Evolutionary conservation across 148 eudicot species (phyloP).

Genomic region (Rhododendron griersonianum): DNA sequence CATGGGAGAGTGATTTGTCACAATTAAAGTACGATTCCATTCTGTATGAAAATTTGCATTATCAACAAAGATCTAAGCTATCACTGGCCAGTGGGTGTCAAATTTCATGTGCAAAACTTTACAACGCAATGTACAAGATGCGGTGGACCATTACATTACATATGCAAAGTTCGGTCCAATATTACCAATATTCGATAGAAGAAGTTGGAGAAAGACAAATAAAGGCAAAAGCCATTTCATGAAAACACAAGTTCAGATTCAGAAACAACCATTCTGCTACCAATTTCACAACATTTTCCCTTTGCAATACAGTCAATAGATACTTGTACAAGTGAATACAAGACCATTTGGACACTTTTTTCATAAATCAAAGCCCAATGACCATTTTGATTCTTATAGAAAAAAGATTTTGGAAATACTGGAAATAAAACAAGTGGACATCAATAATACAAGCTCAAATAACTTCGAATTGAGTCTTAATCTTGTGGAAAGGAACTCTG

Average conservation of each 20-base stretch:
- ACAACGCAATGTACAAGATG: background rate
- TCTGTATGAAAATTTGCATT: no score
- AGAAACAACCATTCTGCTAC: background rate
- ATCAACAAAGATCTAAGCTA: no score
- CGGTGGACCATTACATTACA: background rate
- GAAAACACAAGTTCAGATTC: background rate
- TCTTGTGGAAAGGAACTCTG: constrained; percentile 9
- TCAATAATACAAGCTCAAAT: background rate
- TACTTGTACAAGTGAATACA: background rate
- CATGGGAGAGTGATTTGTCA: background rate
- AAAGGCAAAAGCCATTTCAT: background rate
- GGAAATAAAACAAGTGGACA: background rate
- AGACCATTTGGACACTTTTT: background rate
- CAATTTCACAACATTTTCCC: background rate
- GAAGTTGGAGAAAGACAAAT: background rate
- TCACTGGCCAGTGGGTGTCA: no score
- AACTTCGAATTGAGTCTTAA: background rate
- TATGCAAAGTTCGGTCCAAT: background rate
- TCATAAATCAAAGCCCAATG: background rate
- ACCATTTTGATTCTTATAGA: background rate
- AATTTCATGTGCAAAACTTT: background rate
- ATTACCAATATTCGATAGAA: background rate
- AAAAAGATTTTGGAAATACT: background rate
- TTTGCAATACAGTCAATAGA: background rate
- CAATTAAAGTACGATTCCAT: no score